These are phyloP conservation scores for Diaporthe amygdali DNA, from an alignment of 2,329 filamentous ascomycete species.

Conservation along the genomic window DNA sequence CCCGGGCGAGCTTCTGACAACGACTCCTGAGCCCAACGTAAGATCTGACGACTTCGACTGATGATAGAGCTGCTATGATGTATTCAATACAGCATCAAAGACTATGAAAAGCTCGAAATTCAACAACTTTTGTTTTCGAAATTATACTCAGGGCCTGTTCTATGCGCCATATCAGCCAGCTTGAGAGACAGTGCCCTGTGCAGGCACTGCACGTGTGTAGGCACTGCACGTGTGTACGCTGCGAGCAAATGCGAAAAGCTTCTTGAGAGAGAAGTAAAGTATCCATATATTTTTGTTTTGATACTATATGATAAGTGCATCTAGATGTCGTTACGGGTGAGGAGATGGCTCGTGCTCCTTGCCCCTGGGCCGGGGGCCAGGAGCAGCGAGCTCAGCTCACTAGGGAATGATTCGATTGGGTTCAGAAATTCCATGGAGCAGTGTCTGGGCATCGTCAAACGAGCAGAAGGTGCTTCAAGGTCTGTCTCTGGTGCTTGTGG, in stretches of 20 bases:
- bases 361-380: not conserved
- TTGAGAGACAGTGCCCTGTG: not conserved
- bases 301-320: not conserved
- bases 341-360: not conserved
- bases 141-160: not conserved
- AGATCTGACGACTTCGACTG: not conserved
- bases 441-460: no score
- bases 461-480: not conserved
- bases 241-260: not conserved
- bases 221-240: no score
- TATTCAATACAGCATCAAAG: no score
- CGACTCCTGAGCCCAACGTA: not conserved
- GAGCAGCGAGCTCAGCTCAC: not conserved
- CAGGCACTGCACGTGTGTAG: no score
- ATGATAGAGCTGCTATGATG: not conserved
- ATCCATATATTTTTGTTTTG: not conserved
- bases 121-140: not conserved
- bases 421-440: not conserved
- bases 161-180: not conserved
- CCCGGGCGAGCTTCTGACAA: not conserved
- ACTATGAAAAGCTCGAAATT: rapidly evolving
- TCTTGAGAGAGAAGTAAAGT: no score
- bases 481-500: no score
- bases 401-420: no score
- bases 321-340: not conserved